Base-by-base conservation (phyloP, 2,329 filamentous ascomycete species). In the Xylariaceae sp. region DNA sequence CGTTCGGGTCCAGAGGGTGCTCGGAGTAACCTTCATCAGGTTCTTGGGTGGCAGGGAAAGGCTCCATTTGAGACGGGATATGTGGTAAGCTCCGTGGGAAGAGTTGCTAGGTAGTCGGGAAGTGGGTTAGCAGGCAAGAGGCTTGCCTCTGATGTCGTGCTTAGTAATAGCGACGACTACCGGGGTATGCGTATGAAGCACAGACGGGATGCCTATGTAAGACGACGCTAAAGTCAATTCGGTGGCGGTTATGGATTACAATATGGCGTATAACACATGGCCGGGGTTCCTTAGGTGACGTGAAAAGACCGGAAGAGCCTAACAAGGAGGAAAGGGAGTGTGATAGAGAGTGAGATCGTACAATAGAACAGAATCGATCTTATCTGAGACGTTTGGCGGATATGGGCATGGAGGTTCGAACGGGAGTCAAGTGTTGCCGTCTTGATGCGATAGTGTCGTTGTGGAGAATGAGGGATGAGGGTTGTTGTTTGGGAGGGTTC, bases 21-120 rank as follows among this genome's bases (percentile, higher is more conserved):
- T 95, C 90, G 5, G 90, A 93, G 72, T 95, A 96, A 67, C 91
- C 91, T 76, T 96, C 91, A 76, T 96, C 91, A 56, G 91, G 82
- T 71, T 87, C 79, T 56, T 81, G 79, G 16, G 72, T 79, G 63
- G 83, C 79, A 29, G 83, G 73, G 58, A 79, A 78, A 44, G 75
- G 67, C 65, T 80, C 77, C 76, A 81, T 79, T 45, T 37, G 32
- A 14, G 14, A 37, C 32, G 6, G 32, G 32, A 37, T 37, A 37
- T 12, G 3, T 16, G 9, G 32, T 16, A 16, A 37, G 32, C 32
- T 37, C 32, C 32, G 32, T 37, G 32, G 32, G 32, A 37, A n/a
- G n/a, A n/a, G n/a, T n/a, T n/a, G 32, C 4, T 26, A 26, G 23
- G 23, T 9, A 26, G 9, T 37, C 3, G 32, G 23, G 23, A 26